Evolutionary conservation across 495 filamentous ascomycete species (phyloP), one percentile per base, ranked within the genome.

Genomic region (Aspergillus funiculosus): DNA sequence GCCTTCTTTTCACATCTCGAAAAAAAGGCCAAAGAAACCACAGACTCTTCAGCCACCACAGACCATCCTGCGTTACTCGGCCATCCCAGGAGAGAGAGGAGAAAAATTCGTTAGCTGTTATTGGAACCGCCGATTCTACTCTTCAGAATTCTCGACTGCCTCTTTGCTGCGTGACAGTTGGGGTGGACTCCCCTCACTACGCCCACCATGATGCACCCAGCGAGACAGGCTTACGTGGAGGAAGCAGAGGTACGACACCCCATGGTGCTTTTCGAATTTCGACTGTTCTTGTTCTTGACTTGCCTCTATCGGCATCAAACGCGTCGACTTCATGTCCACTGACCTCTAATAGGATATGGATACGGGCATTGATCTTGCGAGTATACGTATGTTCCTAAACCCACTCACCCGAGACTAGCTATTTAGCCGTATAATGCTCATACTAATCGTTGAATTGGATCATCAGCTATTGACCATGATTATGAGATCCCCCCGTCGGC

Each of bases 141-240:
- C n/a, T n/a, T n/a, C n/a, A n/a, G n/a, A n/a, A 7, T 25, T 36
- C 13, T 9, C 10, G n/a, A 18, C 20, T 13, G 0, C 21, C 24
- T 8, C 13, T 27, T n/a, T 27, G 39, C 47, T 41, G 43, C 29
- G 32, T 3, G 30, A 44, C 36, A 42, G 39, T 38, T 39, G 15
- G 11, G 18, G 9, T 11, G 29, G 28, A 30, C 34, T 38, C 35
- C 39, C 18, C 29, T 20, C 32, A 27, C 30, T 8, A 15, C 46
- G 39, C 48, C 52, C 67, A 78, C 62, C 45, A 80, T 80, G 79
- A 89, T 96, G 73, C 92, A 96, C 71, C 92, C 92, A 28, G 77
- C 92, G 54, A 76, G 92, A 53, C 85, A 90, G 63, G 90, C 92
- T n/a, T 95, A 94, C 67, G 88, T 96, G 50, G 92, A 96, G 73